Conservation (phyloP, 2,329 filamentous ascomycete genomes). For the Herpotrichia juniperi region DNA sequence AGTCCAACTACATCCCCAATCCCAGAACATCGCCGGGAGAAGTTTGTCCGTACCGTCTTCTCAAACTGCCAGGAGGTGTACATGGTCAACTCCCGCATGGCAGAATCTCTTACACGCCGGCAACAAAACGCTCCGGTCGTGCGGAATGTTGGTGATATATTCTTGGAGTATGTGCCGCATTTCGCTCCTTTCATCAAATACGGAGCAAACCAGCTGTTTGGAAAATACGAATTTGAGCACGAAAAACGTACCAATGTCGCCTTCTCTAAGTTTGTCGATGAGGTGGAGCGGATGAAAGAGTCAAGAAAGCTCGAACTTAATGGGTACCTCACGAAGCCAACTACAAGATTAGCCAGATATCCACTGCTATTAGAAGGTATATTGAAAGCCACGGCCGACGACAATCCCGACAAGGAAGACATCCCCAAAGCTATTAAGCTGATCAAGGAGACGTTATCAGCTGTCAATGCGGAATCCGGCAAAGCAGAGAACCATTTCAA, state of each 20-base stretch:
- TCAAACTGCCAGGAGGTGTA: slow-evolving; percentile 96
- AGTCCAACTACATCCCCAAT: slow-evolving; percentile 76
- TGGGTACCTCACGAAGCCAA: slow-evolving; percentile 96
- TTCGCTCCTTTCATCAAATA: slow-evolving; percentile 98
- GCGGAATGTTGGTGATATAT: slow-evolving; percentile 88
- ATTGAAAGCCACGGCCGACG: slow-evolving; percentile 87
- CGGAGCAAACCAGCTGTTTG: slow-evolving; percentile 92
- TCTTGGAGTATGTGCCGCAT: slow-evolving; percentile 86
- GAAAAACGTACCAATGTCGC: slow-evolving; percentile 85
- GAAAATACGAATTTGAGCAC: slow-evolving; percentile 97
- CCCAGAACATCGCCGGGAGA: slow-evolving; percentile 83
- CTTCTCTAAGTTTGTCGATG: slow-evolving; percentile 92
- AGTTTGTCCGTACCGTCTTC: slow-evolving; percentile 93
- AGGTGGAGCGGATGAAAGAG: slow-evolving; percentile 94
- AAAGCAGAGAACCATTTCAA: slow-evolving; percentile 99
- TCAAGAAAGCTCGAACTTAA: slow-evolving; percentile 96
- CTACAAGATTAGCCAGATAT: slow-evolving; percentile 91
- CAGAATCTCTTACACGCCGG: slow-evolving; percentile 83
- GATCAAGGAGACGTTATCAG: slow-evolving; percentile 84
- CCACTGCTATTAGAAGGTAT: slow-evolving; percentile 91
- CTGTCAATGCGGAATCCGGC: slow-evolving; percentile 93
- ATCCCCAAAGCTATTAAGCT: slow-evolving; percentile 86
- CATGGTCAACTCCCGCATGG: slow-evolving; percentile 86
- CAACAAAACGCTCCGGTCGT: slow-evolving; percentile 93
- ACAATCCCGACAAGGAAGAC: slow-evolving; percentile 87